These are phyloP conservation scores for Rickenella mellea DNA, from an alignment of 768 basidiomycete species.

Conservation along the genomic window DNA sequence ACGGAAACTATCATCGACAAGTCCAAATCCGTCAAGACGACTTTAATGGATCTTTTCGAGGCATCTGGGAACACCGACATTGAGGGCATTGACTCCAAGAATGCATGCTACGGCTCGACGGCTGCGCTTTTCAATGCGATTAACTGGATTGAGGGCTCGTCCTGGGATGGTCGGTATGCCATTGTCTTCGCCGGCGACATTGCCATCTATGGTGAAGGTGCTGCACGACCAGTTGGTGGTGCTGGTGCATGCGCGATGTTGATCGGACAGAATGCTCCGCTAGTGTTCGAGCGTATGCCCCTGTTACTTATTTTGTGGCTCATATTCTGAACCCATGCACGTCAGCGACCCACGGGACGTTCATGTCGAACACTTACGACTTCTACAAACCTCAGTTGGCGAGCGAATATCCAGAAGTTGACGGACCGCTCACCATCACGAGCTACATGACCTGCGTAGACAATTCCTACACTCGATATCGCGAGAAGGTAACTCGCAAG, in stretches of 20 bases:
- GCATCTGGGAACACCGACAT: conserved; percentile 91
- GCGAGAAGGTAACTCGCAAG: conserved; percentile 59
- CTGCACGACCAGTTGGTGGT: conserved; percentile 92
- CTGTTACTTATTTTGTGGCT: conserved; percentile 1
- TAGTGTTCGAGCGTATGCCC: conserved; percentile 87
- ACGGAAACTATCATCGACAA: conserved; percentile 99
- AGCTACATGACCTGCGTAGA: conserved; percentile 94
- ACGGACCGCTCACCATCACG: conserved; percentile 92
- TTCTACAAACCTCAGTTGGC: conserved; percentile 98
- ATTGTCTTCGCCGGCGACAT: conserved; percentile 97
- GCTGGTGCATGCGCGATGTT: conserved; percentile 93
- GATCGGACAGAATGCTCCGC: conserved; percentile 91
- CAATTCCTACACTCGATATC: conserved; percentile 79
- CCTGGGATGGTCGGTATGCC: conserved; percentile 96
- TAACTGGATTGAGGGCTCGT: conserved; percentile 95
- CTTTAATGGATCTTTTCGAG: conserved; percentile 96
- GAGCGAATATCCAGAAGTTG: conserved; percentile 93
- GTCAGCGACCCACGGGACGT: conserved; percentile 87
- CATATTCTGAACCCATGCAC: conserved; percentile 5
- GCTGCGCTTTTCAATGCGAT: conserved; percentile 97
- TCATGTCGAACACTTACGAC: conserved; percentile 97
- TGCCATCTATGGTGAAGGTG: conserved; percentile 94
- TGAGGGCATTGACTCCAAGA: conserved; percentile 98
- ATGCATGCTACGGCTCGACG: conserved; percentile 99
- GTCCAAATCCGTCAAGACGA: conserved; percentile 96